Conservation (phyloP, 2,329 filamentous ascomycete genomes). For the Trichoderma koningiopsis region DNA sequence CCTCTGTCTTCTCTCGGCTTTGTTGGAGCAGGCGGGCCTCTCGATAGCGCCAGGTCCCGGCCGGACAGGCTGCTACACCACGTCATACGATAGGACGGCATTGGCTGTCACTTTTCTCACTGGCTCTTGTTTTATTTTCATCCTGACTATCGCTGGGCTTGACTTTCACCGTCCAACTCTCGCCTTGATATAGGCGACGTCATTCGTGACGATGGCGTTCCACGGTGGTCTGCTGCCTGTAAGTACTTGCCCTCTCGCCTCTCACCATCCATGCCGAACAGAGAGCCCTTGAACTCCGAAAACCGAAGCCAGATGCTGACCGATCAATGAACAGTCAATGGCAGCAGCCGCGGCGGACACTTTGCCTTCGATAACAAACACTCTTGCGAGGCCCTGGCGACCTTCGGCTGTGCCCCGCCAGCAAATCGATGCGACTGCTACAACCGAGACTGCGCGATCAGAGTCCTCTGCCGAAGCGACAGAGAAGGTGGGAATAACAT, state of each 20-base stretch:
- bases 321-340: conserved; percentile 32
- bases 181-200: conserved; percentile 21
- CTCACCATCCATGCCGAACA: not conserved
- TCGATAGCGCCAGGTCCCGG: conserved; percentile 13
- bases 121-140: not conserved
- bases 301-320: conserved; percentile 1
- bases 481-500: conserved; percentile 1
- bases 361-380: conserved; percentile 50
- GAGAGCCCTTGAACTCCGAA: not conserved
- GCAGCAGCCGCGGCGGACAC: conserved; percentile 48
- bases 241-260: conserved; percentile 4
- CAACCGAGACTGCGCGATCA: conserved; percentile 24
- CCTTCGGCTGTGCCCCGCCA: conserved; percentile 26
- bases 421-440: conserved; percentile 24
- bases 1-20: not conserved
- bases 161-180: not conserved
- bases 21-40: conserved; percentile 11
- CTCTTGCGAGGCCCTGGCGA: conserved; percentile 42
- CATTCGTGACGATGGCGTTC: conserved; percentile 21
- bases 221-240: conserved; percentile 33
- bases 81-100: conserved; percentile 21
- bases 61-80: conserved; percentile 24
- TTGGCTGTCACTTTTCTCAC: not conserved
- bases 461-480: conserved; percentile 20
- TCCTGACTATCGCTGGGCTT: not conserved